Evolutionary conservation across 768 basidiomycete genomes (phyloP), one percentile per base, ranked within the genome.

Genomic region (Thelephora ganbajun): DNA sequence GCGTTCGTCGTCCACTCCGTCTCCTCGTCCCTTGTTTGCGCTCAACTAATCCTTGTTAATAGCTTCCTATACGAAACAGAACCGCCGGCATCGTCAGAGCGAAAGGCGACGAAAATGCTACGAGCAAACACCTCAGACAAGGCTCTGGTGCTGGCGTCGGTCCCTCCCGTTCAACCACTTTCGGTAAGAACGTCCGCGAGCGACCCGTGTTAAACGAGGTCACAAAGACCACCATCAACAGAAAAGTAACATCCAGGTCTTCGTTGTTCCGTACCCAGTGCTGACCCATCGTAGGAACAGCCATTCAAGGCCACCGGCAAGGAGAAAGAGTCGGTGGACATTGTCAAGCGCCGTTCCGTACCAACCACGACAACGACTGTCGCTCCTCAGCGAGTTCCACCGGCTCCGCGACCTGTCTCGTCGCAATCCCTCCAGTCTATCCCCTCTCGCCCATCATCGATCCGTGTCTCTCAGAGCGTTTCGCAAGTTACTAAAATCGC

Each of bases 191-290:
- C 33, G 65, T 70, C 18, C 51, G 55, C 43, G 77, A 79, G 60
- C 75, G 90, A 54, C 72, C 81, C 30, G 87, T 80, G 35, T 72
- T 93, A 44, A 77, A 79, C 50, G 89, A 91, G 65, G 88, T 92
- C 53, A 83, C 83, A 41, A 80, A 75, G 45, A 75, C 76, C 51
- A 79, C 81, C 48, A 76, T 86, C 45, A 87, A 86, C 63, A 76
- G 79, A 61, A 87, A 83, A 69, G 84, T 83, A 23, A 9, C 9
- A 9, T 30, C 26, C 26, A 30, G 5, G 5, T 9, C 26, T 9
- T 4, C 4, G 4, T 30, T 30, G 26, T 30, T 9, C 9, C 26
- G 9, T 30, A 30, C 5, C 9, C 26, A 9, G 26, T 9, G 4
- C 26, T 30, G 26, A 30, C 26, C 26, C 26, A 4, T 44, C 49